phyloP scores from a whole-genome alignment of 805 yeast species.

The Myxozyma geophila region DNA sequence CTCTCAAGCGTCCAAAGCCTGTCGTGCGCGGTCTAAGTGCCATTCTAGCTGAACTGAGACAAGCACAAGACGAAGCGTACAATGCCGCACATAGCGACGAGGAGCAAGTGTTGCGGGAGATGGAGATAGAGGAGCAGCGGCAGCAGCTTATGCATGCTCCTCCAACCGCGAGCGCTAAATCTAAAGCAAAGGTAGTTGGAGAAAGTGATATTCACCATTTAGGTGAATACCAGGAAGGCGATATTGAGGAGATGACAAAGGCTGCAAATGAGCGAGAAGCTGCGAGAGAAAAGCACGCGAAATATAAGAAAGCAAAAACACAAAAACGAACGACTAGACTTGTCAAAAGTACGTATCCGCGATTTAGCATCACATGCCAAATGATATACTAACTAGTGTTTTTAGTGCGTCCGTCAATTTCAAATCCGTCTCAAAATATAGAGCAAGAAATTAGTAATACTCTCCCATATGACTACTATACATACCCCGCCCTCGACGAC shows the following conservation, averaged over 20 bases:
- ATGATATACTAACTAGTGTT: neutral
- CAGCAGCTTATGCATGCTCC: neutral
- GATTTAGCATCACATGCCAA: neutral
- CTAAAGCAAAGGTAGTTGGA: neutral
- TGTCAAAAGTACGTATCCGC: neutral
- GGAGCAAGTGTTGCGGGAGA: constrained; percentile 28
- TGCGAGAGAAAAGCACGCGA: neutral
- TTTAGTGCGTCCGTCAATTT: constrained; percentile 6
- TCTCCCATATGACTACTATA: neutral
- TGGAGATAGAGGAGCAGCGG: constrained; percentile 12
- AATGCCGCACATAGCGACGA: constrained; percentile 30
- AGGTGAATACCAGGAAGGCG: constrained; percentile 31
- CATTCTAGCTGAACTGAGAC: constrained; percentile 28
- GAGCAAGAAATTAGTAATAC: neutral
- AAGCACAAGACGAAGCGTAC: constrained; percentile 25
- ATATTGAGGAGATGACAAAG: constrained; percentile 5
- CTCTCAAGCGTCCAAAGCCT: constrained; percentile 17
- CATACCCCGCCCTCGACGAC: neutral
- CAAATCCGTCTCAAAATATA: neutral
- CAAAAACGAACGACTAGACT: constrained; percentile 30
- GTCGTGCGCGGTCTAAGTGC: constrained; percentile 31
- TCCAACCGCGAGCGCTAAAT: neutral
- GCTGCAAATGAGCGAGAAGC: constrained; percentile 7
- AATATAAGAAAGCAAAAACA: constrained; percentile 16
- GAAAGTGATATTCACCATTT: constrained; percentile 12